Percentiles rank a stretch among this genome's conserved stretches.
Conservation (phyloP, 495 filamentous ascomycete species). For the Tuber microsphaerosporum region DNA sequence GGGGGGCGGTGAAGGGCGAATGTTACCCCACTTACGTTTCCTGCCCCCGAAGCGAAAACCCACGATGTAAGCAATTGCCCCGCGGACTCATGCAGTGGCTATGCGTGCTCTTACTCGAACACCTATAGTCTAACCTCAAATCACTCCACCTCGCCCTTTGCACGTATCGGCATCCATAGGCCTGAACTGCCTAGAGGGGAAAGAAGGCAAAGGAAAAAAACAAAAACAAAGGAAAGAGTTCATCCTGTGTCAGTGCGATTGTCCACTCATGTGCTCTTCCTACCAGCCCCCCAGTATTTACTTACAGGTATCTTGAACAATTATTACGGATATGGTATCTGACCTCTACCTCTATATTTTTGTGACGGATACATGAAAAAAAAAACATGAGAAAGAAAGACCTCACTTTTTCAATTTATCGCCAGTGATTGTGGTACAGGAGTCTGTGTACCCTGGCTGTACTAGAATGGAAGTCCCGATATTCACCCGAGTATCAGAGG, state of each 20-base stretch:
- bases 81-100: background rate
- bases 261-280: background rate
- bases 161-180: background rate
- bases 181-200: background rate
- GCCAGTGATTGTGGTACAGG: background rate
- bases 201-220: background rate
- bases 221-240: background rate
- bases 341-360: background rate
- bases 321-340: background rate
- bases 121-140: background rate
- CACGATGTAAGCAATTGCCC: background rate
- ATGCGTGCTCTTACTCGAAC: background rate
- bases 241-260: background rate
- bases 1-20: background rate
- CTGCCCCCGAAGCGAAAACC: background rate
- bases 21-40: background rate
- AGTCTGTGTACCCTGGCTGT: background rate
- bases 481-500: background rate
- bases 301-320: background rate
- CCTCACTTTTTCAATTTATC: background rate
- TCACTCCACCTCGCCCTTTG: background rate
- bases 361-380: background rate
- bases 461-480: background rate
- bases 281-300: background rate
- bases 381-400: background rate